These are phyloP conservation scores for Diutina ranongensis DNA, from an alignment of 1,139 yeast genomes.

Conservation along the genomic window DNA sequence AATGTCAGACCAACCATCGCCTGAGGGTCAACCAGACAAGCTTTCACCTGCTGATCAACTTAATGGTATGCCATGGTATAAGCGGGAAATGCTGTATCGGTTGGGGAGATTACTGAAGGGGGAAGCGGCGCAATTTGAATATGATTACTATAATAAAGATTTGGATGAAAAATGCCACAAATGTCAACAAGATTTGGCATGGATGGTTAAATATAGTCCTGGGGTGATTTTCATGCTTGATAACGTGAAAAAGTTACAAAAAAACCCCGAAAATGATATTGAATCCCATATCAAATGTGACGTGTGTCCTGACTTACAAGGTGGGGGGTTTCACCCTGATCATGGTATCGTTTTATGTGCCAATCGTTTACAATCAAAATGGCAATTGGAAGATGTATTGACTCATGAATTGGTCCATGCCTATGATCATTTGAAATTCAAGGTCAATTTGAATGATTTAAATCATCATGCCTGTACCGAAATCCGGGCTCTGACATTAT, in stretches of 20 bases:
- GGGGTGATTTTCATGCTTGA: slow-evolving; percentile 81
- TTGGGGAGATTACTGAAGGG: slow-evolving; percentile 59
- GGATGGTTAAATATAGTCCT: slow-evolving; percentile 76
- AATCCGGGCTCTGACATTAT: slow-evolving; percentile 81
- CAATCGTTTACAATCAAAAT: slow-evolving; percentile 64
- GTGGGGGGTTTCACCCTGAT: slow-evolving; percentile 92
- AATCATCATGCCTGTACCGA: slow-evolving; percentile 96
- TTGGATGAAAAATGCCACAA: slow-evolving; percentile 42
- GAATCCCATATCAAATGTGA: slow-evolving; percentile 58
- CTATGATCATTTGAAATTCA: slow-evolving; percentile 80
- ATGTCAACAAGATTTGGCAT: slow-evolving; percentile 66
- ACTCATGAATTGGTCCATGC: slow-evolving; percentile 93
- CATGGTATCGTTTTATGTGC: slow-evolving; percentile 81
- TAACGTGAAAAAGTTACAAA: slow-evolving; percentile 64
- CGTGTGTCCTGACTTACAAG: slow-evolving; percentile 73
- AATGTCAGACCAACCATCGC: no score
- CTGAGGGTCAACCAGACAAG: not conserved
- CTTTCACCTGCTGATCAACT: not conserved
- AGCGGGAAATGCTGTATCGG: slow-evolving; percentile 57
- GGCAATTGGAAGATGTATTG: slow-evolving; percentile 82
- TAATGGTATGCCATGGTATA: slow-evolving; percentile 71
- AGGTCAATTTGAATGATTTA: slow-evolving; percentile 72
- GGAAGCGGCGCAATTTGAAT: slow-evolving; percentile 42
- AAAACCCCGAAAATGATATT: slow-evolving; percentile 18
- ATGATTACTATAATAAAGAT: slow-evolving; percentile 38